Conservation (phyloP, 2,329 filamentous ascomycete species). For the Fusarium longipes region DNA sequence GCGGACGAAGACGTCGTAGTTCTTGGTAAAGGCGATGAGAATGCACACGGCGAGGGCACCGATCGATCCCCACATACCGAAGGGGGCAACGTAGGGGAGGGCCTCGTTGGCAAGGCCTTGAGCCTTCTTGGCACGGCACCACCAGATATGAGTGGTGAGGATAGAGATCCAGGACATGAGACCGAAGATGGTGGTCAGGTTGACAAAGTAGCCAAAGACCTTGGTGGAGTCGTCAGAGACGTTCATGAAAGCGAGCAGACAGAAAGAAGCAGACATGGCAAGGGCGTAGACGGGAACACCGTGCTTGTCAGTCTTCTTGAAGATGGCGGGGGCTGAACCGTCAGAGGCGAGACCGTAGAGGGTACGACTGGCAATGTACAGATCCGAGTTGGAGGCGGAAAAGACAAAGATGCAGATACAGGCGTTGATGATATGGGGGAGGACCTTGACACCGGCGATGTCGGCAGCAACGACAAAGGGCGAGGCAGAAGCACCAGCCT, state of each 20-base stretch:
- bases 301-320: conserved; percentile 75
- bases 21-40: conserved; percentile 83
- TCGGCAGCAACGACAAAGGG: conserved; percentile 81
- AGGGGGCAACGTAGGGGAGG: conserved; percentile 74
- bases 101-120: conserved; percentile 66
- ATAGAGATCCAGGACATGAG: conserved; percentile 76
- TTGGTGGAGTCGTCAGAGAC: conserved; percentile 65
- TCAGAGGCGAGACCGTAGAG: conserved; percentile 79
- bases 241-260: conserved; percentile 76
- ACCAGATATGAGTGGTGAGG: conserved; percentile 74
- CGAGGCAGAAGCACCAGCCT: conserved; percentile 60
- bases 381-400: conserved; percentile 79
- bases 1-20: conserved; percentile 77
- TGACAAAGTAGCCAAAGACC: conserved; percentile 74
- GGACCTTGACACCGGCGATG: conserved; percentile 68
- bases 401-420: conserved; percentile 82
- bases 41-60: conserved; percentile 75
- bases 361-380: conserved; percentile 80
- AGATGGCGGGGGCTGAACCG: conserved; percentile 76
- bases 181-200: conserved; percentile 74
- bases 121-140: conserved; percentile 70
- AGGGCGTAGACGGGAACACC: conserved; percentile 78
- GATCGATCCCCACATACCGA: conserved; percentile 77
- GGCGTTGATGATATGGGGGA: conserved; percentile 77
- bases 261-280: conserved; percentile 68